phyloP scores from a whole-genome alignment of 1,284 basidiomycete genomes.

The Rhodotorula mucilaginosa region DNA sequence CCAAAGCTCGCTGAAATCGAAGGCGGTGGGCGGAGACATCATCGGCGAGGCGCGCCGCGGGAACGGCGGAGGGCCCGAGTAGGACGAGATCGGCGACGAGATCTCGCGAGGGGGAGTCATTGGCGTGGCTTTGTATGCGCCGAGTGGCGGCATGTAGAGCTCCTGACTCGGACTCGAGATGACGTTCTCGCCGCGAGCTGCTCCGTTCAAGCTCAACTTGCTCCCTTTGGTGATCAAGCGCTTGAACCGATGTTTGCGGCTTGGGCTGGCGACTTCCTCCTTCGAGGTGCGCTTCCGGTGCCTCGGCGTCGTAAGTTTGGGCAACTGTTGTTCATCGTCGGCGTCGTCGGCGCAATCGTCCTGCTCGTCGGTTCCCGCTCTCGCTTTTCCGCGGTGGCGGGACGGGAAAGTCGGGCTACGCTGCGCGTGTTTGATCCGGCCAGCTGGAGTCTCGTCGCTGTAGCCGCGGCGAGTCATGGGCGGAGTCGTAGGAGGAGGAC shows the following conservation, averaged over 20 bases:
- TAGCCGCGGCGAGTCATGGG: background rate
- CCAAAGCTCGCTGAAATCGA: background rate
- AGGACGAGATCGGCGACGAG: background rate
- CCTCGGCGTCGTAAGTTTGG: background rate
- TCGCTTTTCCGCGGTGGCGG: background rate
- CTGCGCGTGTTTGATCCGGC: background rate
- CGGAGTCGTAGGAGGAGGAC: no score
- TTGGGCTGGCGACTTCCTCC: background rate
- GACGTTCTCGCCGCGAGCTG: background rate
- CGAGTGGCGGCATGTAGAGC: background rate
- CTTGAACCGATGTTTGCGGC: slow-evolving; percentile 1
- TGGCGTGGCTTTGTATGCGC: background rate
- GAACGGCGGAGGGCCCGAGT: background rate
- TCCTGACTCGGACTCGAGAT: background rate
- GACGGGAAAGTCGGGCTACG: background rate
- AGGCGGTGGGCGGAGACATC: background rate
- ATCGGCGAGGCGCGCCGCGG: background rate
- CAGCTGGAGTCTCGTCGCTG: background rate
- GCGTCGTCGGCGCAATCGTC: background rate
- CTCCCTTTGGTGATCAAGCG: slow-evolving; percentile 14
- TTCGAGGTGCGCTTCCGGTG: background rate
- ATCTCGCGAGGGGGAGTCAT: background rate
- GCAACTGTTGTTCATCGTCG: background rate
- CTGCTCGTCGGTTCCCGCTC: no score
- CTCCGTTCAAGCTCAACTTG: slow-evolving; percentile 12